These are phyloP conservation scores for Penicillium sp. DNA, from an alignment of 2,329 filamentous ascomycete genomes.

Conservation along the genomic window DNA sequence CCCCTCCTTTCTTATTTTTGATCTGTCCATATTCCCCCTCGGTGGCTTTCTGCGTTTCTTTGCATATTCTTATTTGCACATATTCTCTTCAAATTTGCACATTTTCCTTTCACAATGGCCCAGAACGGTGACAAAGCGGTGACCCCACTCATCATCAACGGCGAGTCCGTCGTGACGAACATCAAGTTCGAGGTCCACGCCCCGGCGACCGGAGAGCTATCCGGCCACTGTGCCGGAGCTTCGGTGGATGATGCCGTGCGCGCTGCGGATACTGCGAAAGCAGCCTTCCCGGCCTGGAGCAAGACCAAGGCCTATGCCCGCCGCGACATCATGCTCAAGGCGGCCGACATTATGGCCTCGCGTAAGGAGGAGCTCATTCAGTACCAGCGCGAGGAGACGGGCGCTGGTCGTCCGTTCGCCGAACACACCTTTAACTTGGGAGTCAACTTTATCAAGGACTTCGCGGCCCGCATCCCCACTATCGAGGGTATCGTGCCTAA, in stretches of 20 bases:
- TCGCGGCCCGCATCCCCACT: constrained; percentile 50
- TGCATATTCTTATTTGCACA: background rate
- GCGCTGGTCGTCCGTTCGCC: constrained; percentile 41
- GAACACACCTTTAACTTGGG: constrained; percentile 37
- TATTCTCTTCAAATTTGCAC: background rate
- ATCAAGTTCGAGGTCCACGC: constrained; percentile 52
- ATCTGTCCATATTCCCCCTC: background rate
- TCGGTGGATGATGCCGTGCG: constrained; percentile 56
- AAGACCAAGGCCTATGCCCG: constrained; percentile 60
- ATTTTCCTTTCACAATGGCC: constrained; percentile 9
- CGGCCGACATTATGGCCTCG: constrained; percentile 46
- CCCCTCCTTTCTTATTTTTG: background rate
- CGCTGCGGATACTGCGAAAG: constrained; percentile 61
- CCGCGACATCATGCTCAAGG: constrained; percentile 61
- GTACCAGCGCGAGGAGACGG: constrained; percentile 62
- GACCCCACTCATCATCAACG: constrained; percentile 46
- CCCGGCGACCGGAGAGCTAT: constrained; percentile 53
- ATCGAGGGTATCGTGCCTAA: constrained; percentile 52
- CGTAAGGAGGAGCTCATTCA: constrained; percentile 60
- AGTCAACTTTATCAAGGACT: constrained; percentile 47
- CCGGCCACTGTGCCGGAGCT: constrained; percentile 57
- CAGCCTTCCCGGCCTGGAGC: constrained; percentile 68
- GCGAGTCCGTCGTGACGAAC: constrained; percentile 41
- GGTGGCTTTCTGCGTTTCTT: background rate
- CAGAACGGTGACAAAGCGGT: constrained; percentile 16